These are phyloP conservation scores for Miscanthus lutarioriparius DNA, from an alignment of 176 grass and related monocot genomes.

Conservation along the genomic window DNA sequence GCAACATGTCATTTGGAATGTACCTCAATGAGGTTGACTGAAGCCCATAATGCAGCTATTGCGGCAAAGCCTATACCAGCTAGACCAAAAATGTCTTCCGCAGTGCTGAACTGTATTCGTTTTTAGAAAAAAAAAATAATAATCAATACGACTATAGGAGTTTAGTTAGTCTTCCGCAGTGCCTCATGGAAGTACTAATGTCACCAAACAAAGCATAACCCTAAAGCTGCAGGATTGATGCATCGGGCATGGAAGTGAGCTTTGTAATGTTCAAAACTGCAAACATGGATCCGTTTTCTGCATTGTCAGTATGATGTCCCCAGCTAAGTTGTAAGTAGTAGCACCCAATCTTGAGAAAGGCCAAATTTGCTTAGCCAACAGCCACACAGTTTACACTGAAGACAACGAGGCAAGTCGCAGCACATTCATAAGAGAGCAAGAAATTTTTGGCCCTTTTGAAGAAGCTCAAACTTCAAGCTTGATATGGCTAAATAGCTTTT, in stretches of 20 bases:
- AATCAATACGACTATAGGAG: background rate
- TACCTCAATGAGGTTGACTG: conserved; percentile 64
- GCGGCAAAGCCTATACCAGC: conserved; percentile 75
- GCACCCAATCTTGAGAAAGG: background rate
- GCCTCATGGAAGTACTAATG: background rate
- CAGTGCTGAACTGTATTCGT: conserved; percentile 53
- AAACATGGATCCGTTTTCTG: background rate
- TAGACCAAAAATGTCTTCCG: conserved; percentile 82
- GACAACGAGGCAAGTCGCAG: background rate
- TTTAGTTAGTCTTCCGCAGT: conserved; percentile 1
- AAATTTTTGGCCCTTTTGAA: background rate
- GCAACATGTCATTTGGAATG: background rate
- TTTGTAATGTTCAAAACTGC: background rate
- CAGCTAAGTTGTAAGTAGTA: background rate
- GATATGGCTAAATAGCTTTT: background rate
- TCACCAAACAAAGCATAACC: background rate
- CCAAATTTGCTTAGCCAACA: background rate
- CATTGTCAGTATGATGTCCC: conserved; percentile 17
- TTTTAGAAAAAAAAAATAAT: background rate
- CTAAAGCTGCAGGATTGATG: conserved; percentile 2
- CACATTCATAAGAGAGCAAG: background rate
- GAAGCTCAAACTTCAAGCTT: background rate
- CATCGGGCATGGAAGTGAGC: background rate
- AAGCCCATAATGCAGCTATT: conserved; percentile 75
- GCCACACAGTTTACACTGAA: background rate